Conservation (phyloP, 2,329 filamentous ascomycete genomes). For the Cyphellophora europaea region DNA sequence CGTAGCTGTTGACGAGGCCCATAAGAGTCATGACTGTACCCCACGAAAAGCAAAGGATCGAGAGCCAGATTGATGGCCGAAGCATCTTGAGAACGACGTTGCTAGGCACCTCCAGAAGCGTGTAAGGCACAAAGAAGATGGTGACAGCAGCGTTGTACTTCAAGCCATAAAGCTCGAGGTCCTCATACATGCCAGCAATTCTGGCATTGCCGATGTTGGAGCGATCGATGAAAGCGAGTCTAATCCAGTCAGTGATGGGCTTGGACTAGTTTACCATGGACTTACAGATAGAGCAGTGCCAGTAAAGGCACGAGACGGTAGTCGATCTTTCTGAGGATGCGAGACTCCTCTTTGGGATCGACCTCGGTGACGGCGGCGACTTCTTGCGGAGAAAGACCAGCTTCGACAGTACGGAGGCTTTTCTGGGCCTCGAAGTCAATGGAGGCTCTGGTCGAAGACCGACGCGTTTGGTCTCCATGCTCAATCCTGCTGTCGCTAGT, state of each 20-base stretch:
- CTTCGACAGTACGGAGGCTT: not conserved
- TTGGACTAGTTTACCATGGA: too few species aligned
- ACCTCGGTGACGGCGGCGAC: not conserved
- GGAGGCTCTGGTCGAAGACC: not conserved
- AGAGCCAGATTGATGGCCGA: constrained; percentile 44
- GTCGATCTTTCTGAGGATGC: constrained; percentile 7
- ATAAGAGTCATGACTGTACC: constrained; percentile 32
- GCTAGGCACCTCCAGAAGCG: constrained; percentile 29
- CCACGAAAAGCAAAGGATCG: constrained; percentile 37
- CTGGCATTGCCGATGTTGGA: constrained; percentile 32
- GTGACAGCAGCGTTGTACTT: constrained; percentile 30
- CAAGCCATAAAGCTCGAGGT: constrained; percentile 20
- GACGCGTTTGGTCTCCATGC: not conserved
- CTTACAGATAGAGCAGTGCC: constrained; percentile 10
- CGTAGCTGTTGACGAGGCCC: constrained; percentile 43
- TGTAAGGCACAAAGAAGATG: constrained; percentile 33
- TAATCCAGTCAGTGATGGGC: not conserved
- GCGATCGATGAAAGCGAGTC: constrained; percentile 23
- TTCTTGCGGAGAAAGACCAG: not conserved
- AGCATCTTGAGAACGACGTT: constrained; percentile 35
- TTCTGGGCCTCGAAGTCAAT: constrained; percentile 1
- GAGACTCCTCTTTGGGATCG: constrained; percentile 1
- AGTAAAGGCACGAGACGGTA: constrained; percentile 7
- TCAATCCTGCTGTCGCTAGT: not conserved
- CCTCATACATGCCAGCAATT: constrained; percentile 20